These are phyloP conservation scores for Bauhinia variegata DNA, from an alignment of 306 rosid species.

Conservation along the genomic window DNA sequence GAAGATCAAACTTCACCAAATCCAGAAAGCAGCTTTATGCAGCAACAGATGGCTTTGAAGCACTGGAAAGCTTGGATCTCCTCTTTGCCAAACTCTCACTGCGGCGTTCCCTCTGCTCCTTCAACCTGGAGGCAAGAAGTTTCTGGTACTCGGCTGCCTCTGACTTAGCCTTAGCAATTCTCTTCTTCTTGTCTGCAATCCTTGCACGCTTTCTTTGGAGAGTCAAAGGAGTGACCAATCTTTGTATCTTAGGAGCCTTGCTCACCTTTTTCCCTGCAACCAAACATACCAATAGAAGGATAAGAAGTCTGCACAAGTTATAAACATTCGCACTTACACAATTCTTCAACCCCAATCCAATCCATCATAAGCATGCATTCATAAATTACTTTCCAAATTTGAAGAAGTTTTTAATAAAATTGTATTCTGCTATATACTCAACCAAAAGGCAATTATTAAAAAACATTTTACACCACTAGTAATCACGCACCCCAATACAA, in stretches of 20 bases:
- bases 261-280: slow-evolving; percentile 46
- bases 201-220: slow-evolving; percentile 52
- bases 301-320: not conserved
- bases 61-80: slow-evolving; percentile 43
- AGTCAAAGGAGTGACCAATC: slow-evolving; percentile 49
- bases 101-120: slow-evolving; percentile 46
- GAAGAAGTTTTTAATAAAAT: not conserved
- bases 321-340: no score
- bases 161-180: slow-evolving; percentile 47
- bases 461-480: no score
- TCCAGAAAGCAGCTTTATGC: slow-evolving; percentile 23
- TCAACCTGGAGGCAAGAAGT: slow-evolving; percentile 45
- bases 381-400: not conserved
- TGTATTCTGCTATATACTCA: not conserved
- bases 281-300: slow-evolving; percentile 2
- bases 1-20: slow-evolving; percentile 28
- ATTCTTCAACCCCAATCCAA: not conserved
- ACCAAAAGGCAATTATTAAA: no score
- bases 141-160: slow-evolving; percentile 49
- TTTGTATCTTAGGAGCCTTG: slow-evolving; percentile 47
- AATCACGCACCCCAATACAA: not conserved
- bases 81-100: slow-evolving; percentile 50
- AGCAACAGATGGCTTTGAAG: slow-evolving; percentile 37
- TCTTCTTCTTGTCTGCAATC: slow-evolving; percentile 46
- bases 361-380: not conserved